phyloP scores from a whole-genome alignment of 352 stramenopile genomes.

The Pythium pectinolyticum region DNA sequence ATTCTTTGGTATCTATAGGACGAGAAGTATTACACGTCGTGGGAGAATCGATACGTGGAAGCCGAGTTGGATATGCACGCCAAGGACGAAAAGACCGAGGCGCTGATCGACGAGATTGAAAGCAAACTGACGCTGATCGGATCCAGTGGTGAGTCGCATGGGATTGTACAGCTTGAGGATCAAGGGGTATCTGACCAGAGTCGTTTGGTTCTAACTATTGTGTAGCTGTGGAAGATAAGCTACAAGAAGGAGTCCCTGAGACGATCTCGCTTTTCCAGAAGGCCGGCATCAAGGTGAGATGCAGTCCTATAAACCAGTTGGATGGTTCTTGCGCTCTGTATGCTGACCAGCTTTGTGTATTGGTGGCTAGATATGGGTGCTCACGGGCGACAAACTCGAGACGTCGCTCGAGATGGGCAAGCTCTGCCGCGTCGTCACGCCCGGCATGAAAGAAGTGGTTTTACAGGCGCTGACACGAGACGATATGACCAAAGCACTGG shows the following conservation, averaged over 20 bases:
- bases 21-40: slow-evolving; percentile 64
- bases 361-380: slow-evolving; percentile 82
- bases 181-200: too few relatives aligned
- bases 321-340: too few relatives aligned
- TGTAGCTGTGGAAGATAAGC: slow-evolving; percentile 95
- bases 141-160: slow-evolving; percentile 59
- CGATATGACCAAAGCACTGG: slow-evolving; percentile 54
- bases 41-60: slow-evolving; percentile 64
- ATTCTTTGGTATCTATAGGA: slow-evolving; percentile 35
- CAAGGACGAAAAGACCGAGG: slow-evolving; percentile 62
- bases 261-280: slow-evolving; percentile 89
- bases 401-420: slow-evolving; percentile 99
- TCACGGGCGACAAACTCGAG: slow-evolving; percentile 98
- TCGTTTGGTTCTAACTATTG: background rate
- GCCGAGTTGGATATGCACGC: slow-evolving; percentile 70
- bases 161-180: too few relatives aligned
- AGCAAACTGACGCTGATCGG: slow-evolving; percentile 81
- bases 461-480: slow-evolving; percentile 44
- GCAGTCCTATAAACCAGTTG: background rate
- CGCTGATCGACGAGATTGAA: slow-evolving; percentile 80
- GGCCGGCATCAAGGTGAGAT: slow-evolving; percentile 94
- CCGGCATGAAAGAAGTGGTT: slow-evolving; percentile 80
- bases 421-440: slow-evolving; percentile 80
- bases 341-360: slow-evolving; percentile 3
- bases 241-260: slow-evolving; percentile 96